Evolutionary conservation across 352 stramenopile genomes (phyloP).

Genomic region (Globisporangium heterothallicum): DNA sequence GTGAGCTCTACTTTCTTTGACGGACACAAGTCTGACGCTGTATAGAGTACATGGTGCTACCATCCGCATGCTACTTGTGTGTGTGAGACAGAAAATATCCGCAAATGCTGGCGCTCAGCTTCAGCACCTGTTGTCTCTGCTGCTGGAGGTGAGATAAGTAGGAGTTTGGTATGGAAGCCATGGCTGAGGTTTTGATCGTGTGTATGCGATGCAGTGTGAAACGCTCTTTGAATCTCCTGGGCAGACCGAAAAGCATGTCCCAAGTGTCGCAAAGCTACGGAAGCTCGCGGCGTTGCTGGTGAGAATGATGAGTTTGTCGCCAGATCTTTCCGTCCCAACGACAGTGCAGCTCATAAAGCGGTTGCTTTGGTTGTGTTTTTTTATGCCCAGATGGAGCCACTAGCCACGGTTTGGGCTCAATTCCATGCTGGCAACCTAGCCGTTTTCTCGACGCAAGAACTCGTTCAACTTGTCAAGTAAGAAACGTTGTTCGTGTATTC

Average conservation of each 20-base stretch:
- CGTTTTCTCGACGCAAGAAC: constrained; percentile 35
- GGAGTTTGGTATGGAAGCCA: neutral
- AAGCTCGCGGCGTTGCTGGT: constrained; percentile 51
- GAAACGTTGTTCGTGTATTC: constrained; percentile 1
- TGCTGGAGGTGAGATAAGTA: constrained; percentile 37
- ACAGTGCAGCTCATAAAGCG: too few relatives aligned
- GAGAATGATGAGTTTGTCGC: too few relatives aligned
- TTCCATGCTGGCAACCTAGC: constrained; percentile 36
- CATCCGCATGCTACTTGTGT: too few relatives aligned
- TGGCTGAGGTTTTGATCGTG: neutral
- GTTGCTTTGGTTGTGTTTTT: neutral
- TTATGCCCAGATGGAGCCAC: constrained; percentile 40
- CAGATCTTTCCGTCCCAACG: too few relatives aligned
- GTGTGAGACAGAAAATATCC: constrained; percentile 60
- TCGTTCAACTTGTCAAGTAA: constrained; percentile 45
- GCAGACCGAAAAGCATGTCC: constrained; percentile 50
- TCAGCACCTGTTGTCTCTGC: constrained; percentile 35
- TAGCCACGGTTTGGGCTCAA: constrained; percentile 55
- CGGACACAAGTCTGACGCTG: neutral
- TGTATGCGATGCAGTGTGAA: constrained; percentile 28
- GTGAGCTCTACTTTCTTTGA: constrained; percentile 17
- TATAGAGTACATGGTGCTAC: too few relatives aligned
- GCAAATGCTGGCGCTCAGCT: constrained; percentile 35
- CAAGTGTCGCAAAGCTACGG: constrained; percentile 39
- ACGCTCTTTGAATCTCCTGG: constrained; percentile 37